Evolutionary conservation across 2,329 filamentous ascomycete species (phyloP), one percentile per base, ranked within the genome.

Genomic region (Colletotrichum sidae): DNA sequence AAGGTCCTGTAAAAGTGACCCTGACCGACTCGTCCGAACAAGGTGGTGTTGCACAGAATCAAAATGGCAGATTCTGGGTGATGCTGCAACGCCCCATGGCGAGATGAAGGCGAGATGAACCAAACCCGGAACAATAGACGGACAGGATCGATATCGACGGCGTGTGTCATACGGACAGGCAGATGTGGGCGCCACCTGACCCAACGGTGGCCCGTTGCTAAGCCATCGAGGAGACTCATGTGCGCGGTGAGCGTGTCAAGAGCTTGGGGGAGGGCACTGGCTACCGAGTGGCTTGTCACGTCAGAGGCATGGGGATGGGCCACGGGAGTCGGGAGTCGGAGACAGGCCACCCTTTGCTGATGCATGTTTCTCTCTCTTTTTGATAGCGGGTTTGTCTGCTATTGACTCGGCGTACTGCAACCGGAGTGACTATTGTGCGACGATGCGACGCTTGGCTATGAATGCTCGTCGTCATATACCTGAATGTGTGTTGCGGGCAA

Each of bases 11-110:
- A 57, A 65, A 53, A 49, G 63, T 57, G 41, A 45, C 52, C 57
- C 58, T 37, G 63, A 57, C 59, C 63, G 58, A 66, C 52, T 66
- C 58, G 63, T 53, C 63, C 58, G 63, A 39, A 62, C 51, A 50
- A 35, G 37, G 55, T 41, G 44, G 42, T 49, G 42, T 42, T 49
- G 41, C 34, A 37, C 11, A 13, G 49, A 52, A 15, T 4, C n/a
- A 52, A 65, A 66, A 63, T 57, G 35, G 56, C 52, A 62, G 58
- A 33, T 49, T 46, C 15, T 46, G 13, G 15, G 42, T 44, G 42
- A 25, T 25, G 25, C 4, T 5, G 25, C 25, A 25, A 25, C 25
- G 25, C 25, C n/a, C n/a, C 44, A 15, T 15, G 42, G 42, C 41
- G 42, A 56, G 44, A 49, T 49, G 12, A 41, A 25, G 25, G 25